These are phyloP conservation scores for Rosa persica DNA, from an alignment of 306 rosid species.

Conservation along the genomic window DNA sequence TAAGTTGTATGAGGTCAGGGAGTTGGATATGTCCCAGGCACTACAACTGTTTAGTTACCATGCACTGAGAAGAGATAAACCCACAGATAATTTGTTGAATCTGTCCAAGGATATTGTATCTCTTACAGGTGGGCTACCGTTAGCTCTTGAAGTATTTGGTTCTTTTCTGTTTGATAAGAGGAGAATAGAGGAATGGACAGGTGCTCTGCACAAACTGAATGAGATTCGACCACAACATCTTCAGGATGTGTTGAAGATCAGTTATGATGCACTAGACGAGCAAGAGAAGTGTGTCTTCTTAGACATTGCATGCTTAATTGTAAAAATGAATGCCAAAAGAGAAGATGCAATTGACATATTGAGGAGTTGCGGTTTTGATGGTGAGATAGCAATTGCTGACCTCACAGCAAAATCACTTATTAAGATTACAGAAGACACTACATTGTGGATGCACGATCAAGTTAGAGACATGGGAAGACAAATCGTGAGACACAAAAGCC, in stretches of 20 bases:
- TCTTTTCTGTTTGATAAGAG: conserved; percentile 51
- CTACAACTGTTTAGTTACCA: conserved; percentile 57
- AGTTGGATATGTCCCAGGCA: conserved; percentile 30
- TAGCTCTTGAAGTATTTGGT: conserved; percentile 75
- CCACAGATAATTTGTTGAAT: conserved; percentile 14
- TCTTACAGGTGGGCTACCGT: conserved; percentile 56
- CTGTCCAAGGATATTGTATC: conserved; percentile 45
- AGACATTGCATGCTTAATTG: conserved; percentile 60
- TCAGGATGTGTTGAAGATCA: conserved; percentile 61
- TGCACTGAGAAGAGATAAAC: conserved; percentile 46
- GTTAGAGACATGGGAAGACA: conserved; percentile 71
- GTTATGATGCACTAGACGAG: conserved; percentile 49
- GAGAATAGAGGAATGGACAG: conserved; percentile 52
- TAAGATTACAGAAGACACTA: conserved; percentile 36
- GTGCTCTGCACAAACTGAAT: conserved; percentile 40
- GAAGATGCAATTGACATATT: conserved; percentile 50
- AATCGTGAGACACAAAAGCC: conserved; percentile 41
- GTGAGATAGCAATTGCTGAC: conserved; percentile 40
- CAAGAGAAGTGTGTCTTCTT: conserved; percentile 54
- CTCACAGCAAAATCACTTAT: conserved; percentile 51
- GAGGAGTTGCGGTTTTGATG: conserved; percentile 56
- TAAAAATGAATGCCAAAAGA: conserved; percentile 39
- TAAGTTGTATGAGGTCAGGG: conserved; percentile 44
- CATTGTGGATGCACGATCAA: conserved; percentile 71
- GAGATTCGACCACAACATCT: conserved; percentile 40